Evolutionary conservation across 1,139 yeast species (phyloP), one percentile per base, ranked within the genome.

Genomic region (Sporopachydermia cereana): DNA sequence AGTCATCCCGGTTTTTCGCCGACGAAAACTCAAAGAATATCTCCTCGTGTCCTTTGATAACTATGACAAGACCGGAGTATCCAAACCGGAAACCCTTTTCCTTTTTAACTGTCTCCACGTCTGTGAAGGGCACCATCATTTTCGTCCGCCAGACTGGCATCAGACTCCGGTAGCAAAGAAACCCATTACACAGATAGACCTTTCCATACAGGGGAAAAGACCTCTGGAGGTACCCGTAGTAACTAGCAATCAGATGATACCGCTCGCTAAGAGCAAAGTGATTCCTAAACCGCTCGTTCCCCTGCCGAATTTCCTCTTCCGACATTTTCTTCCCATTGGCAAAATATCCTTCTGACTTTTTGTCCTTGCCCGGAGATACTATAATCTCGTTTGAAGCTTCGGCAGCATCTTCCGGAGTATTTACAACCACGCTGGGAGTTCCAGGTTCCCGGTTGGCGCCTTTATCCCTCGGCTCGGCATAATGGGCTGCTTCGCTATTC

Each of bases 181-280:
- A 76, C 31, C 69, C 69, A 23, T 71, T 68, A 1, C 95, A 84
- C 18, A 89, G 57, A 55, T 86, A 86, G 2, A 89, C 57, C 57
- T 84, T 84, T 2, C 97, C 97, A 61, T 84, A 84, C 3, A 81
- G 67, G 0, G 96, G 95, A 17, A 84, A 62, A 2, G 83, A 74
- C 51, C 83, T 74, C 49, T 75, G 79, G 24, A 88, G 61, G 60
- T 85, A 84, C 4, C 84, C 73, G 55, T 76, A 80, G 56, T 84
- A 89, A 1, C 86, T 71, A 0, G 95, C 79, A 1, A 80, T 61
- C 46, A 89, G 65, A 4, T 59, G 59, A 42, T 75, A 77, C 2
- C 68, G 61, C 1, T 68, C 69, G 4, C 72, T 67, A 12, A 86
- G 63, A 0, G 91, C 76, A 55, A 89, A 89, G 55, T 80, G 84